These are phyloP conservation scores for Porcisia deanei DNA, from an alignment of 208 protist species.

Conservation along the genomic window DNA sequence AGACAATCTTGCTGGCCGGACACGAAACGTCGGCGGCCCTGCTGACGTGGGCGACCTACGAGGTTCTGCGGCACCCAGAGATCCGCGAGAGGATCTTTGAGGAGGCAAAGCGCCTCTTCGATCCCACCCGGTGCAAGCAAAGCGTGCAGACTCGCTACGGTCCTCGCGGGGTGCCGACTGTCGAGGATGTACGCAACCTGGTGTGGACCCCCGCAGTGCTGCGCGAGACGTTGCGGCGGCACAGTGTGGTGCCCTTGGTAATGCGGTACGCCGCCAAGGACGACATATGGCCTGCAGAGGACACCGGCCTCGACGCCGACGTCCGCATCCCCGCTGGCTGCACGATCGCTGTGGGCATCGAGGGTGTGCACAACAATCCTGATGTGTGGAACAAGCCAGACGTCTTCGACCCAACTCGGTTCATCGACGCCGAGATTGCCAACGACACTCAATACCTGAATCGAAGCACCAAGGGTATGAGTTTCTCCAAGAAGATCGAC, in stretches of 20 bases:
- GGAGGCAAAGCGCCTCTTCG: conserved; percentile 75
- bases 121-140: conserved; percentile 55
- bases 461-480: conserved; percentile 29
- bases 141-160: conserved; percentile 68
- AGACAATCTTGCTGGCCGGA: conserved; percentile 90
- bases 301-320: conserved; percentile 78
- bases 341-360: conserved; percentile 78
- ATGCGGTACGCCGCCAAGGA: conserved; percentile 81
- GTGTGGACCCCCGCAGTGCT: conserved; percentile 79
- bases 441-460: conserved; percentile 74
- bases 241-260: conserved; percentile 88
- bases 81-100: conserved; percentile 52
- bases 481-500: conserved; percentile 72
- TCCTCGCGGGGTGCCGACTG: conserved; percentile 56
- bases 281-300: conserved; percentile 65
- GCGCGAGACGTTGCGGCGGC: conserved; percentile 83
- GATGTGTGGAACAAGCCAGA: conserved; percentile 83
- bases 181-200: conserved; percentile 62
- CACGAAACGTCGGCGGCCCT: conserved; percentile 90
- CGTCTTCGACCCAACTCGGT: conserved; percentile 80
- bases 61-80: conserved; percentile 70
- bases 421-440: conserved; percentile 76
- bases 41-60: conserved; percentile 91
- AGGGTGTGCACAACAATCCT: conserved; percentile 79
- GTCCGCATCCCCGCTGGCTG: conserved; percentile 75